Percentiles rank a stretch among this genome's conserved stretches.
Evolutionary conservation across 1,284 basidiomycete genomes (phyloP).

Genomic region (Ceratobasidium sp.): DNA sequence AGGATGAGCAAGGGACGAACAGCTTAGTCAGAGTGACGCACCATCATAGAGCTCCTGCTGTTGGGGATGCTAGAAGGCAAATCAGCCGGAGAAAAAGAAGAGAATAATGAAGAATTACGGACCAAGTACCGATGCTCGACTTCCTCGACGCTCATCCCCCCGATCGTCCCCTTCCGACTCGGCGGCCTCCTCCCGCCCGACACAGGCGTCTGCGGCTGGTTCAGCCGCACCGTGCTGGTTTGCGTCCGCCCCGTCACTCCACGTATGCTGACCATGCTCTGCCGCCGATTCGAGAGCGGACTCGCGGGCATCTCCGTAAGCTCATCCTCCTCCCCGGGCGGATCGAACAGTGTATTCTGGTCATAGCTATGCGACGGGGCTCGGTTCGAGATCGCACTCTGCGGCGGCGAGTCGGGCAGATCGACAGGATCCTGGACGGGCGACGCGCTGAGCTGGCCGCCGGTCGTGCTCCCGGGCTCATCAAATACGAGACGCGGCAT

Average conservation of each 20-base stretch:
- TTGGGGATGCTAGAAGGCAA: conserved; percentile 21
- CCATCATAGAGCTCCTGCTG: conserved; percentile 40
- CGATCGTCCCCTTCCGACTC: conserved; percentile 35
- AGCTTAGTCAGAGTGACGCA: conserved; percentile 16
- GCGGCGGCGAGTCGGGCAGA: conserved; percentile 18
- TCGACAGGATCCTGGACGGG: conserved; percentile 27
- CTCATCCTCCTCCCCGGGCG: conserved; percentile 41
- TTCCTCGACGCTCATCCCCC: conserved; percentile 42
- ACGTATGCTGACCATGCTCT: conserved; percentile 29
- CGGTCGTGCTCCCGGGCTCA: no score
- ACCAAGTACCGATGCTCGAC: conserved; percentile 35
- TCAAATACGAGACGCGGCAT: conserved; percentile 18
- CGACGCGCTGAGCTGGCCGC: conserved; percentile 21
- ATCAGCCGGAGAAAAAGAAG: not conserved
- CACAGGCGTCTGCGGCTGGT: conserved; percentile 1
- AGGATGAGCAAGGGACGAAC: not conserved
- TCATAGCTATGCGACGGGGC: not conserved
- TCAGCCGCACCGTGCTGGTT: conserved; percentile 24
- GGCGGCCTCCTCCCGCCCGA: conserved; percentile 28
- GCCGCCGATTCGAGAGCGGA: conserved; percentile 16
- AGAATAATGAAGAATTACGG: not conserved
- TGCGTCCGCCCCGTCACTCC: not conserved
- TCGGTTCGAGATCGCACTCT: not conserved
- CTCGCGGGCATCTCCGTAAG: conserved; percentile 36
- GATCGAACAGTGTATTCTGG: not conserved